Evolutionary conservation across 306 rosid species (phyloP).

Genomic region (Boehmeria nivea): DNA sequence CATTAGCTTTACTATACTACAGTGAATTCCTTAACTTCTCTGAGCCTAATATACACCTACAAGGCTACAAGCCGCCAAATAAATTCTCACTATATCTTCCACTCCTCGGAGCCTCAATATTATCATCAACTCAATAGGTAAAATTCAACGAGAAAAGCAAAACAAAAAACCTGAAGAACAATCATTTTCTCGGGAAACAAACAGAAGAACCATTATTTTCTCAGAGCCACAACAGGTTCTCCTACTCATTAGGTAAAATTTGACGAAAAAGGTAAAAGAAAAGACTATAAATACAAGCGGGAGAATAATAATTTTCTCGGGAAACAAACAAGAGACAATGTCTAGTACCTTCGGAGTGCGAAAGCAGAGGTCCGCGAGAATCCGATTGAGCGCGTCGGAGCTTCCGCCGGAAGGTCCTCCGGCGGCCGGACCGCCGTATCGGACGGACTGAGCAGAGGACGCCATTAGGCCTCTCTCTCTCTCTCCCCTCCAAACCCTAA

Average conservation of each 20-base stretch:
- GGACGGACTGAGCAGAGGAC: constrained; percentile 50
- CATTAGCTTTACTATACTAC: too few species aligned
- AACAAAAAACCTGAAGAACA: neutral
- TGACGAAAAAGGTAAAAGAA: too few species aligned
- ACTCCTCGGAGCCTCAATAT: too few species aligned
- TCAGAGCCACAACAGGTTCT: too few species aligned
- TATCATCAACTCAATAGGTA: neutral
- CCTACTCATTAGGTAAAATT: too few species aligned
- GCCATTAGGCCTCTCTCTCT: constrained; percentile 35
- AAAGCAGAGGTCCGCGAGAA: constrained; percentile 77
- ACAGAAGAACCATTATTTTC: too few species aligned
- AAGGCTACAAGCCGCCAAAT: too few species aligned
- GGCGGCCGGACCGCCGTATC: constrained; percentile 46
- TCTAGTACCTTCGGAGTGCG: constrained; percentile 78
- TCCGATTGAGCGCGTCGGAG: constrained; percentile 77
- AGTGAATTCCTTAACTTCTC: too few species aligned
- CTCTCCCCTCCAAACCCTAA: constrained; percentile 35
- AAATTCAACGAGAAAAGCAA: neutral
- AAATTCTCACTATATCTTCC: too few species aligned
- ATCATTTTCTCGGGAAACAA: too few species aligned
- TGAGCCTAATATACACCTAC: too few species aligned
- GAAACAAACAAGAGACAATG: neutral
- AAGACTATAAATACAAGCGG: too few species aligned
- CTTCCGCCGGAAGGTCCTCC: constrained; percentile 40
- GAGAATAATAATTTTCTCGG: neutral